These are phyloP conservation scores for Phaffomyces thermotolerans DNA, from an alignment of 805 yeast species.

Conservation along the genomic window DNA sequence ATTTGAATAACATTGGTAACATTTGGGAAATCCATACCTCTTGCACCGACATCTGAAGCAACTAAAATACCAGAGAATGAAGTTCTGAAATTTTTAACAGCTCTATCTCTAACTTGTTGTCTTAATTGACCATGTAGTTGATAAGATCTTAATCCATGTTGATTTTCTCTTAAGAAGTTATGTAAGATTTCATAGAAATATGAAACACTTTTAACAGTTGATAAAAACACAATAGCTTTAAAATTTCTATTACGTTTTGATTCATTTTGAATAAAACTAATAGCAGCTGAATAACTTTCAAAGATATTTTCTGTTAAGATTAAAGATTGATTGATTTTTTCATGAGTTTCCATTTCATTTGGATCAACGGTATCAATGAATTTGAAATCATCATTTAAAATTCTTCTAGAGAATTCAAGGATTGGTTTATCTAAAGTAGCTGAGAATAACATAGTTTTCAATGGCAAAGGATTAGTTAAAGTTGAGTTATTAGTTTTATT, in stretches of 20 bases:
- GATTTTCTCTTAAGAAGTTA: slow-evolving; percentile 15
- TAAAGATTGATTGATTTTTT: slow-evolving; percentile 63
- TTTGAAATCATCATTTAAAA: slow-evolving; percentile 48
- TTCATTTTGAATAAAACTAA: slow-evolving; percentile 39
- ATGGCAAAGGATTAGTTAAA: slow-evolving; percentile 26
- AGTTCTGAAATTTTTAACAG: slow-evolving; percentile 47
- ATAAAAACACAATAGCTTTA: slow-evolving; percentile 79
- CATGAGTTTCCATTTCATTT: slow-evolving; percentile 72
- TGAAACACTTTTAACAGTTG: slow-evolving; percentile 64
- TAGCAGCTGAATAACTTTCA: slow-evolving; percentile 53
- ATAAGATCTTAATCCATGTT: slow-evolving; percentile 24
- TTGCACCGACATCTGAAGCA: slow-evolving; percentile 89
- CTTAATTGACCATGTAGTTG: slow-evolving; percentile 69
- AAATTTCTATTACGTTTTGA: slow-evolving; percentile 35
- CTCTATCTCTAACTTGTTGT: slow-evolving; percentile 58
- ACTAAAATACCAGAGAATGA: slow-evolving; percentile 51
- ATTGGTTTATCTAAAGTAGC: slow-evolving; percentile 80
- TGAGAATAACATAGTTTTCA: slow-evolving; percentile 72
- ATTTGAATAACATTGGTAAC: slow-evolving; percentile 82
- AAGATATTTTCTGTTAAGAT: slow-evolving; percentile 47
- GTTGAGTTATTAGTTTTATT: slow-evolving; percentile 24
- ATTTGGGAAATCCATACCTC: slow-evolving; percentile 93
- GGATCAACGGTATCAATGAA: slow-evolving; percentile 70
- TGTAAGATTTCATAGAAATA: slow-evolving; percentile 30
- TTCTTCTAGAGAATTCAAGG: slow-evolving; percentile 50